Base-by-base conservation (phyloP, 495 filamentous ascomycete species). In the Aspergillus carlsbadensis region DNA sequence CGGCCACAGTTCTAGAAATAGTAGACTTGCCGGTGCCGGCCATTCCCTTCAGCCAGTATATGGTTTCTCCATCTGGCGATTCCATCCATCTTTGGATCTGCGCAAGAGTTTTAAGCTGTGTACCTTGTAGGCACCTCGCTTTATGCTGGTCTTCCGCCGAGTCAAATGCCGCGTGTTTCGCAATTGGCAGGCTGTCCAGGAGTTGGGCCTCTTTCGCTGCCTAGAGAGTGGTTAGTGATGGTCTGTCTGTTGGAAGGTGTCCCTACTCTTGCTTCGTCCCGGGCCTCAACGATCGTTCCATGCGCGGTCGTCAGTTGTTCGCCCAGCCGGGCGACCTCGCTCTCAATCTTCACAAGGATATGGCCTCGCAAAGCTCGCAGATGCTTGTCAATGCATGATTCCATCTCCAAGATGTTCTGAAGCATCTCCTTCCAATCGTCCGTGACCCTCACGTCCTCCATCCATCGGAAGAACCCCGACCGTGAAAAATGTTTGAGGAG, bases 11-110 rank as follows among this genome's bases (percentile, higher is more conserved):
- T 2, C 50, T 21, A 3, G 50, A 53, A 2, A 53, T 21, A 11
- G 50, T 53, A 11, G 50, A 43, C 35, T 53, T 53, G 5, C 50
- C 50, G 6, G 50, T 53, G 4, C 39, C 50, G 34, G 39, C 37
- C 26, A 41, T 43, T 1, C 50, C 50, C 7, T 43, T 42, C 26
- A 53, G 20, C 50, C 37, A 53, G n/a, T 43, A 53, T 6, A 53
- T 35, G 10, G 1, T 3, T 10, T 43, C 7, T 0, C 50, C 17
- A 5, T 42, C 3, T 18, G 39, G 21, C 2, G 13, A 14, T 7
- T n/a, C 5, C 4, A 6, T 17, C 50, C 37, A 53, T 2, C 18
- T 21, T 2, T 17, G 4, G 24, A 53, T 42, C 17, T 51, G 7
- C 18, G 10, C 3, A 4, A 51, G 29, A 13, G 31, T 21, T 3